Conservation (phyloP, 129 eudicot genomes). For the Heracleum sosnowskyi region DNA sequence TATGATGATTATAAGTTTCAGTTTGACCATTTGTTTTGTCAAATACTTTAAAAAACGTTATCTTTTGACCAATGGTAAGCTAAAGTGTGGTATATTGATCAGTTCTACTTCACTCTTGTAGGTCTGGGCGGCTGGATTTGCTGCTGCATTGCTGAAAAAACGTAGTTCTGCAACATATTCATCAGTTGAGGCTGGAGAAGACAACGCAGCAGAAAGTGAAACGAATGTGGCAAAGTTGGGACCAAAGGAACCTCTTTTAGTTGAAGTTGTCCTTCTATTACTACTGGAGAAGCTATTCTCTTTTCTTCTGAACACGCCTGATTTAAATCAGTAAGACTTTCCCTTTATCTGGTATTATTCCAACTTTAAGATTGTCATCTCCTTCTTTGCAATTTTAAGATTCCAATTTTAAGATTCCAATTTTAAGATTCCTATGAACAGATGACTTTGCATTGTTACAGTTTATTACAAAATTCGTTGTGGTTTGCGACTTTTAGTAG, state of each 20-base stretch:
- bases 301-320: constrained; percentile 51
- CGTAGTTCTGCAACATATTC: too few relatives aligned
- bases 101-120: too few relatives aligned
- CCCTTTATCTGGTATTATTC: neutral
- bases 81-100: neutral
- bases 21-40: neutral
- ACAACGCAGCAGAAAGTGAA: too few relatives aligned
- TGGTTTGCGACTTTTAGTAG: too few relatives aligned
- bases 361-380: neutral
- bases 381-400: too few relatives aligned
- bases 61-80: neutral
- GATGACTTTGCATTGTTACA: too few relatives aligned
- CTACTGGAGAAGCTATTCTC: constrained; percentile 65
- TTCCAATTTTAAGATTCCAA: too few relatives aligned
- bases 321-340: constrained; percentile 54
- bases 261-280: constrained; percentile 42
- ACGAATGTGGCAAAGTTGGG: constrained; percentile 14
- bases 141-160: too few relatives aligned
- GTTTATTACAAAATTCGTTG: too few relatives aligned
- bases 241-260: constrained; percentile 34
- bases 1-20: neutral
- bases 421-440: too few relatives aligned
- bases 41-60: neutral
- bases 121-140: too few relatives aligned
- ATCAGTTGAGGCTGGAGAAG: too few relatives aligned